Evolutionary conservation across 495 filamentous ascomycete genomes (phyloP), one percentile per base, ranked within the genome.

Genomic region (Aspergillus sparsus): DNA sequence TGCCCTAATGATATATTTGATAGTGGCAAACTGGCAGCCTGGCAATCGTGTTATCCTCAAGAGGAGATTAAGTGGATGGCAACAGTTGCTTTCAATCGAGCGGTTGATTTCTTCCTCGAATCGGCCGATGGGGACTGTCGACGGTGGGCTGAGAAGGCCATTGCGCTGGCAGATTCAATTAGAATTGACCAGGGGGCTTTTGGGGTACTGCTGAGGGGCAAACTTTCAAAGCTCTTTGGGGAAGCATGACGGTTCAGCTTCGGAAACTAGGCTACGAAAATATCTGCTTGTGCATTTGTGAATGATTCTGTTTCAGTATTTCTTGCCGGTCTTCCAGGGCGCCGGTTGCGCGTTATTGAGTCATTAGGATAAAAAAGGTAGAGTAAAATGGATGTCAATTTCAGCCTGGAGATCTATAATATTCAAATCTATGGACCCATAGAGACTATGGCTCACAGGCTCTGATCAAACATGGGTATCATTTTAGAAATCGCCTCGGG

Each of bases 51-150:
- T 3, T 95, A 91, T 66, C 90, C 90, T 5, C 58, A 71, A 9
- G 81, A 83, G 7, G 92, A 97, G 62, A 74, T 96, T 3, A 85
- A 89, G 63, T 93, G 89, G 87, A 82, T 97, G 33, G 86, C 86
- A 1, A 83, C 83, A 0, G 84, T 81, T 3, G 72, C 87, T 0
- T 96, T 94, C 77, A 95, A 95, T 62, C 83, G 80, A 44, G 87
- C 87, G 0, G 80, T 92, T 18, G 90, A 94, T 60, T 83, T 87
- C 45, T 92, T 89, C 60, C 74, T 83, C 12, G 67, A 64, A 4
- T 74, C 74, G 0, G 78, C 86, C 50, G 82, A 86, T 53, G 80
- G 76, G 32, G 75, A 77, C 5, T 87, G 83, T 54, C 80, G 78
- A 61, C 70, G 75, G 21, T 93, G 89, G 90, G 86, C 83, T 6